A percentile compares a stretch with the other conserved stretches of the same genome.
These are phyloP conservation scores for Phaseolus coccineus DNA, from an alignment of 331 rosid genomes.

Conservation along the genomic window DNA sequence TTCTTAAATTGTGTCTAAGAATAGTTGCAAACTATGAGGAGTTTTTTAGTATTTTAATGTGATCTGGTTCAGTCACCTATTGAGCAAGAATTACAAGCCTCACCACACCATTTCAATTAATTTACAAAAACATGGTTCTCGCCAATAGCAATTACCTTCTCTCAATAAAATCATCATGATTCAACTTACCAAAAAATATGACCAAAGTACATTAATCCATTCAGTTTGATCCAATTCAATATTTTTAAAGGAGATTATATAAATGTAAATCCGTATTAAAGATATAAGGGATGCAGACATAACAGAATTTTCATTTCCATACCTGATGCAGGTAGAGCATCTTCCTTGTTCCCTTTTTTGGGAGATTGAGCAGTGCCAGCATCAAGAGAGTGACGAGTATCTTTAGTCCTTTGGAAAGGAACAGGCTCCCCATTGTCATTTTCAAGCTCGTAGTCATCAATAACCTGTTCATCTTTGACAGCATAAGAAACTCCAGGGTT, in stretches of 20 bases:
- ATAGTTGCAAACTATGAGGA: too few relatives aligned
- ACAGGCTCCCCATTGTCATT: not conserved
- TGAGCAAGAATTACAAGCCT: too few relatives aligned
- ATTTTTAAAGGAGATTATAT: not conserved
- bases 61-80: too few relatives aligned
- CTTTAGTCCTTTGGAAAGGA: constrained; percentile 29
- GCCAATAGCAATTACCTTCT: too few relatives aligned
- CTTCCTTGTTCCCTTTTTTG: constrained; percentile 14
- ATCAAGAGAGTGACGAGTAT: not conserved
- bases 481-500: not conserved
- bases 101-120: too few relatives aligned
- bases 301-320: constrained; percentile 15
- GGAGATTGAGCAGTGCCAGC: not conserved
- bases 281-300: not conserved
- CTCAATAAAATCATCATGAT: not conserved
- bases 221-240: constrained; percentile 19
- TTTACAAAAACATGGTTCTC: too few relatives aligned
- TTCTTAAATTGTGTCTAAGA: too few relatives aligned
- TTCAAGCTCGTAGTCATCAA: not conserved
- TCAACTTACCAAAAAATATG: constrained; percentile 8
- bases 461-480: not conserved
- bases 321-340: constrained; percentile 31
- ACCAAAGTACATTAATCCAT: not conserved
- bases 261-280: not conserved
- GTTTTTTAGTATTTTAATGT: too few relatives aligned